A percentile compares a stretch with the other conserved stretches of the same genome.
Evolutionary conservation across 192 early-diverging fungal genomes (phyloP).

Genomic region (Pilaira anomala): DNA sequence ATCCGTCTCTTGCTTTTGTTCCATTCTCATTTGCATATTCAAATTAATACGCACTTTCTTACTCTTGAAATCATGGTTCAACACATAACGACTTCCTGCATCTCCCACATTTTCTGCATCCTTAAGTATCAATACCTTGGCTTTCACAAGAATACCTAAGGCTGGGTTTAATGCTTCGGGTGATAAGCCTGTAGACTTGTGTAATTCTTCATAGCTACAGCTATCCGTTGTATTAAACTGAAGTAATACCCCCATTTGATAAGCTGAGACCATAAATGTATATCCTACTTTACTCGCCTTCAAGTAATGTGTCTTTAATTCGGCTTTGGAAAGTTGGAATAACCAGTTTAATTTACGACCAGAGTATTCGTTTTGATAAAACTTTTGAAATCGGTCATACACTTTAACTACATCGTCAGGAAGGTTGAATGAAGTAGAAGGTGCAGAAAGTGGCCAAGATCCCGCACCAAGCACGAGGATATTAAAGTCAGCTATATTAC

Average conservation of each 20-base stretch:
- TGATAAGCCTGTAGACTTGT: slow-evolving; percentile 68
- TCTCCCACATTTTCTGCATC: slow-evolving; percentile 55
- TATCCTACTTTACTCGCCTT: slow-evolving; percentile 73
- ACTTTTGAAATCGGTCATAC: slow-evolving; percentile 81
- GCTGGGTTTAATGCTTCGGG: slow-evolving; percentile 63
- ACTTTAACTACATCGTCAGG: slow-evolving; percentile 84
- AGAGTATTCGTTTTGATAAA: slow-evolving; percentile 85
- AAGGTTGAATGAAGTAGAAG: slow-evolving; percentile 77
- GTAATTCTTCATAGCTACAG: slow-evolving; percentile 77
- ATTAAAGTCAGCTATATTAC: slow-evolving; percentile 68
- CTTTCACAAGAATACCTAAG: slow-evolving; percentile 78
- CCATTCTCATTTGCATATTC: slow-evolving; percentile 78
- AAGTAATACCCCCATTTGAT: slow-evolving; percentile 91
- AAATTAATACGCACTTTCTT: slow-evolving; percentile 90
- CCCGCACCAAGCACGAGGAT: slow-evolving; percentile 85
- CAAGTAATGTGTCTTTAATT: slow-evolving; percentile 87
- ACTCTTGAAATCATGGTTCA: slow-evolving; percentile 82
- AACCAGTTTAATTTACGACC: slow-evolving; percentile 94
- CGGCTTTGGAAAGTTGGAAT: slow-evolving; percentile 87
- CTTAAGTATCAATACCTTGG: slow-evolving; percentile 66
- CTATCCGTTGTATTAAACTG: slow-evolving; percentile 81
- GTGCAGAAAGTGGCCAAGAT: slow-evolving; percentile 85
- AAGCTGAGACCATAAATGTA: slow-evolving; percentile 77
- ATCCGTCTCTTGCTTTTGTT: slow-evolving; percentile 87
- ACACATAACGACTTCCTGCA: slow-evolving; percentile 55